Conservation (phyloP, 1,284 basidiomycete species). For the Ganoderma lucidum region DNA sequence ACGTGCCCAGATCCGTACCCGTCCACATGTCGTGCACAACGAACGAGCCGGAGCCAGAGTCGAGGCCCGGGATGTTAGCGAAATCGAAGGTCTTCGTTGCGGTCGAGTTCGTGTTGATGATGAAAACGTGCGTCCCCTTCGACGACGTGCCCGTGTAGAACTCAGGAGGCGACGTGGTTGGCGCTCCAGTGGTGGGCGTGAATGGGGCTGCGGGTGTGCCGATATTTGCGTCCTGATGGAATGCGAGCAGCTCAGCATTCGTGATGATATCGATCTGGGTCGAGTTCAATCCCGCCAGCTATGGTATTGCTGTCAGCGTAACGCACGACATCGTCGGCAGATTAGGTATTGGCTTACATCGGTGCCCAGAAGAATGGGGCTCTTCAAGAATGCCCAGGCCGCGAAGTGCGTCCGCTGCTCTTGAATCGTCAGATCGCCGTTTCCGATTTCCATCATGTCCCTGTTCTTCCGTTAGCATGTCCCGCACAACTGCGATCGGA, state of each 20-base stretch:
- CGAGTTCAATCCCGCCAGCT: slow-evolving; percentile 52
- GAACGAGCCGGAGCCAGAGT: slow-evolving; percentile 47
- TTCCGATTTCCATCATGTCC: slow-evolving; percentile 69
- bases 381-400: slow-evolving; percentile 63
- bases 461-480: slow-evolving; percentile 10
- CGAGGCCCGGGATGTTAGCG: slow-evolving; percentile 53
- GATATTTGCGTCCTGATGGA: slow-evolving; percentile 57
- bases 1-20: slow-evolving; percentile 53
- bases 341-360: slow-evolving; percentile 44
- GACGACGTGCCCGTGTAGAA: slow-evolving; percentile 57
- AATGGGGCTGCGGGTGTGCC: slow-evolving; percentile 59
- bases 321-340: neutral
- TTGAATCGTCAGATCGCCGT: slow-evolving; percentile 55
- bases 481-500: neutral
- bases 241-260: slow-evolving; percentile 60
- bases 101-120: slow-evolving; percentile 54
- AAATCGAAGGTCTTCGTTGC: slow-evolving; percentile 55
- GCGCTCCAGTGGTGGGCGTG: slow-evolving; percentile 47
- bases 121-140: slow-evolving; percentile 60
- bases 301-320: neutral
- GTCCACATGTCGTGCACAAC: slow-evolving; percentile 65
- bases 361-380: slow-evolving; percentile 63
- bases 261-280: slow-evolving; percentile 56
- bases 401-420: slow-evolving; percentile 66
- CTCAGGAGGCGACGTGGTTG: slow-evolving; percentile 55